Evolutionary conservation across 73 alveolate species (phyloP).

Genomic region (Diophrys sp.): DNA sequence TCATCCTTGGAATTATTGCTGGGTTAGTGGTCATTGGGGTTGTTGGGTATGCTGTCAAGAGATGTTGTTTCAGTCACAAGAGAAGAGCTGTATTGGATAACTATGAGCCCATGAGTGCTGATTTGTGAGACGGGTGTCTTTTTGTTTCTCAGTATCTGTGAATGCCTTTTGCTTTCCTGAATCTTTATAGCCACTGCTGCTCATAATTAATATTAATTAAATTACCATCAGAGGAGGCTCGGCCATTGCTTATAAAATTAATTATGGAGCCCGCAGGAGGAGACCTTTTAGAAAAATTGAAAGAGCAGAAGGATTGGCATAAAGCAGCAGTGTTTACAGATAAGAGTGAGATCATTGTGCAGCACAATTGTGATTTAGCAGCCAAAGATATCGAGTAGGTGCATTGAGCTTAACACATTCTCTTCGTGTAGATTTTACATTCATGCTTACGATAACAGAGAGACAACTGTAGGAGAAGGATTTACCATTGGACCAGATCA

Average conservation of each 20-base stretch:
- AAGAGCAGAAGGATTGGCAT: conserved; percentile 57
- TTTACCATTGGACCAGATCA: conserved; percentile 76
- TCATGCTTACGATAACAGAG: conserved; percentile 71
- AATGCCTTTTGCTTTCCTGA: neutral
- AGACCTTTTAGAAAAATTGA: conserved; percentile 10
- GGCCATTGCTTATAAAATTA: neutral
- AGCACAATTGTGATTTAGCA: conserved; percentile 10
- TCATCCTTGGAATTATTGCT: no score
- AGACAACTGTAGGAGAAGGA: conserved; percentile 82
- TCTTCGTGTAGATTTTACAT: conserved; percentile 15
- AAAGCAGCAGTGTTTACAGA: conserved; percentile 32
- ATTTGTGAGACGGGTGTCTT: neutral
- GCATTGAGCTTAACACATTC: neutral
- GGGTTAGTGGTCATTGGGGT: no score
- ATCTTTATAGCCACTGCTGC: neutral
- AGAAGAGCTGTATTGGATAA: no score
- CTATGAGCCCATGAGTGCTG: no score
- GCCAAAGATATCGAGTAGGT: conserved; percentile 42
- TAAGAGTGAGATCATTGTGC: conserved; percentile 44
- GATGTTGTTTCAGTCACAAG: no score
- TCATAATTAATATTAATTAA: no score
- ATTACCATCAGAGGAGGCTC: neutral
- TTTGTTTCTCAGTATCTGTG: neutral
- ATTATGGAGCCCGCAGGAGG: conserved; percentile 13
- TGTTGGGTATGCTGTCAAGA: no score